Conservation (phyloP, 495 filamentous ascomycete genomes). For the Neurospora africana region DNA sequence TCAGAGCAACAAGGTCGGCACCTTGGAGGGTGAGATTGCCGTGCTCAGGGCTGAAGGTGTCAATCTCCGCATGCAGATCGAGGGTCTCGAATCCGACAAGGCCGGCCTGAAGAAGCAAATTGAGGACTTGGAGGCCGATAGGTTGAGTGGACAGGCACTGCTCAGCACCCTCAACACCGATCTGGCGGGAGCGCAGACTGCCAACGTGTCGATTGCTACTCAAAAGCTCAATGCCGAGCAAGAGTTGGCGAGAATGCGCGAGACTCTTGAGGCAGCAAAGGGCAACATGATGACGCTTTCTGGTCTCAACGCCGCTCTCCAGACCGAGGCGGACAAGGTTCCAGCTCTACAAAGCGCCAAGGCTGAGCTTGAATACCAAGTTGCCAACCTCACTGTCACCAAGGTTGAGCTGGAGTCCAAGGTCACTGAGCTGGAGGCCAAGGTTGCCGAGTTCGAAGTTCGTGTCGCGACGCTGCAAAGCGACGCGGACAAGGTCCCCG, state of each 20-base stretch:
- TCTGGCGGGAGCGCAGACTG: slow-evolving; percentile 21
- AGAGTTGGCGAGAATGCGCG: slow-evolving; percentile 12
- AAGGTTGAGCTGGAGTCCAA: slow-evolving; percentile 20
- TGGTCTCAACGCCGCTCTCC: slow-evolving; percentile 20
- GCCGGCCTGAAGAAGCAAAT: slow-evolving; percentile 24
- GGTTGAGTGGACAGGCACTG: slow-evolving; percentile 9
- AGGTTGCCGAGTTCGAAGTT: slow-evolving; percentile 10
- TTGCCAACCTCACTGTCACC: slow-evolving; percentile 5
- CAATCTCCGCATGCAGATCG: slow-evolving; percentile 17
- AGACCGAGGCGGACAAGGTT: slow-evolving; percentile 21
- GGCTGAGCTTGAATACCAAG: slow-evolving; percentile 15
- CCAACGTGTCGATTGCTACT: slow-evolving; percentile 21
- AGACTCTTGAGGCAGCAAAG: slow-evolving; percentile 14
- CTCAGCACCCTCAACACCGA: slow-evolving; percentile 21
- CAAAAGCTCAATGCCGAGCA: slow-evolving; percentile 20
- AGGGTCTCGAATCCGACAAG: slow-evolving; percentile 27
- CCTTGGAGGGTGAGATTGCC: slow-evolving; percentile 13
- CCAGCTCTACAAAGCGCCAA: slow-evolving; percentile 3
- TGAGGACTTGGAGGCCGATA: slow-evolving; percentile 11
- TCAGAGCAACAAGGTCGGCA: slow-evolving; percentile 12
- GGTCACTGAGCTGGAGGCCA: slow-evolving; percentile 13
- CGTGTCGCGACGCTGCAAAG: slow-evolving; percentile 14
- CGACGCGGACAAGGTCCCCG: slow-evolving; percentile 18
- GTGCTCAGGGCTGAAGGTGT: slow-evolving; percentile 9
- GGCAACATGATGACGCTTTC: slow-evolving; percentile 17